Evolutionary conservation across 129 eudicot genomes (phyloP).

Genomic region (Artemisia annua): DNA sequence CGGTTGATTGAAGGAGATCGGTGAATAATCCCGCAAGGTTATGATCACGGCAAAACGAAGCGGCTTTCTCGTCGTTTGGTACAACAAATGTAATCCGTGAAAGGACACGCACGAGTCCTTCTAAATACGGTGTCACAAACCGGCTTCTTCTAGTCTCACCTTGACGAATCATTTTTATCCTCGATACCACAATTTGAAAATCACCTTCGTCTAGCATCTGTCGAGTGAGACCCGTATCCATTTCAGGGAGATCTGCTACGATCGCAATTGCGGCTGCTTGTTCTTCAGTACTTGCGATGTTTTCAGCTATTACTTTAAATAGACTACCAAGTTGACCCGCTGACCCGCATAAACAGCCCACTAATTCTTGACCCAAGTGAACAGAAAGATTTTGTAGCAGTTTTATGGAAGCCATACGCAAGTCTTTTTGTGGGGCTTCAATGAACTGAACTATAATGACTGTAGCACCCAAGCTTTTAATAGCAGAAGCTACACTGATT

Average conservation of each 20-base stretch:
- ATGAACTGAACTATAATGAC: conserved; percentile 85
- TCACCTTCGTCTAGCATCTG: conserved; percentile 74
- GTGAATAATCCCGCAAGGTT: conserved; percentile 63
- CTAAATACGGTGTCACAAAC: conserved; percentile 76
- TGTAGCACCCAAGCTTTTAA: conserved; percentile 89
- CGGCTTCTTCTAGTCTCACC: conserved; percentile 84
- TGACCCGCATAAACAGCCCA: conserved; percentile 61
- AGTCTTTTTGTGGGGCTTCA: conserved; percentile 82
- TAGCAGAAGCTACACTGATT: conserved; percentile 69
- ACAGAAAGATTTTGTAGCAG: conserved; percentile 78
- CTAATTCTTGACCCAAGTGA: conserved; percentile 72
- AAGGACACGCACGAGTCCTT: conserved; percentile 87
- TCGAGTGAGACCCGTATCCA: conserved; percentile 58
- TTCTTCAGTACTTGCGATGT: conserved; percentile 73
- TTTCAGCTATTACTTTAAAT: conserved; percentile 56
- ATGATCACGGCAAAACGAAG: conserved; percentile 59
- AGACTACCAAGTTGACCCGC: conserved; percentile 79
- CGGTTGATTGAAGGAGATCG: conserved; percentile 67
- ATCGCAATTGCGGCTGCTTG: conserved; percentile 88
- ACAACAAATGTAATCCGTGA: conserved; percentile 71
- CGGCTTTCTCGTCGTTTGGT: conserved; percentile 56
- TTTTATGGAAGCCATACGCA: conserved; percentile 66
- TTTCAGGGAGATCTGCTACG: conserved; percentile 81
- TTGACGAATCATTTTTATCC: conserved; percentile 65
- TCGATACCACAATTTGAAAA: conserved; percentile 48